Evolutionary conservation across 495 filamentous ascomycete genomes (phyloP).

Genomic region (Aspergillus haitiensis): DNA sequence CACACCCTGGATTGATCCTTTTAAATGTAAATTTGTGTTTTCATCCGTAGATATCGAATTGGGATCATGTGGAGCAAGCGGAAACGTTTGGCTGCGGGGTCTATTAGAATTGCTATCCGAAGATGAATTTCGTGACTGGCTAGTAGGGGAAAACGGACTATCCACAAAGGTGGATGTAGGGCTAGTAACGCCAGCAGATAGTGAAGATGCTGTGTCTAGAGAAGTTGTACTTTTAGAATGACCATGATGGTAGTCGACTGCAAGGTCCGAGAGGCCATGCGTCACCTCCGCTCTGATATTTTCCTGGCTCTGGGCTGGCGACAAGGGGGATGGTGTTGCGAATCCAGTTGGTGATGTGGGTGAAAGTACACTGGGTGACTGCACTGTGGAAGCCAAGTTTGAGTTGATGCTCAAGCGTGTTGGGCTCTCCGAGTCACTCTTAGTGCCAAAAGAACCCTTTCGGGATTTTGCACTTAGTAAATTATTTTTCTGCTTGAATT

Average conservation of each 20-base stretch:
- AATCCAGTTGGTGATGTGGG: constrained; percentile 68
- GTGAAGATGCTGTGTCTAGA: constrained; percentile 60
- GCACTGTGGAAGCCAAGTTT: constrained; percentile 54
- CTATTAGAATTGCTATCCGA: constrained; percentile 59
- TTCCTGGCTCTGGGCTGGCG: constrained; percentile 67
- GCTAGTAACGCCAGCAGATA: constrained; percentile 74
- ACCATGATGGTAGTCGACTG: constrained; percentile 52
- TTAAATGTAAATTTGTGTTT: constrained; percentile 60
- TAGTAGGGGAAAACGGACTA: constrained; percentile 67
- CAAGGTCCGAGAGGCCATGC: constrained; percentile 53
- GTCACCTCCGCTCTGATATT: constrained; percentile 55
- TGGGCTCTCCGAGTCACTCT: constrained; percentile 52
- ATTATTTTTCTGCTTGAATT: constrained; percentile 93
- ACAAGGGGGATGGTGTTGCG: constrained; percentile 63
- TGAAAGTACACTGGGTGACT: constrained; percentile 69
- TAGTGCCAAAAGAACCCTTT: constrained; percentile 66
- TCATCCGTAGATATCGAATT: constrained; percentile 67
- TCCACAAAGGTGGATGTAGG: constrained; percentile 85
- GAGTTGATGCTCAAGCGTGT: constrained; percentile 50
- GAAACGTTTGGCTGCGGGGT: constrained; percentile 90
- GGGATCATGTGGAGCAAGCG: constrained; percentile 65
- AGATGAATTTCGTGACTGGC: constrained; percentile 61
- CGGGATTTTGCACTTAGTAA: constrained; percentile 65
- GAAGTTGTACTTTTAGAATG: constrained; percentile 60
- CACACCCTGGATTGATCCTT: constrained; percentile 58